phyloP scores from a whole-genome alignment of 768 basidiomycete species.

The Leccinum longicurvipes region DNA sequence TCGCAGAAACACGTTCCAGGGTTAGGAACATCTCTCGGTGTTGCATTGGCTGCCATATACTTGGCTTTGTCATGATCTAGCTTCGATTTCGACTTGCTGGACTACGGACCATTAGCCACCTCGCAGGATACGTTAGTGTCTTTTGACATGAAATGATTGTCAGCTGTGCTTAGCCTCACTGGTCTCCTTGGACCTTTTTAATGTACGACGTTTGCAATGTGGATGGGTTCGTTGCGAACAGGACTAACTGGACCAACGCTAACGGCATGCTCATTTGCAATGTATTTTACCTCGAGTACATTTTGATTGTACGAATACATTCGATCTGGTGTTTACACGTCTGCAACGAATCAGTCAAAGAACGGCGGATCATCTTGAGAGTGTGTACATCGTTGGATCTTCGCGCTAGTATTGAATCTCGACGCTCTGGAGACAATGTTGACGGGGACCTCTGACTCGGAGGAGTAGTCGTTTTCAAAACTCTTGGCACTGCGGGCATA shows the following conservation, averaged over 20 bases:
- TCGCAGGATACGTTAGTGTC: conserved; percentile 6
- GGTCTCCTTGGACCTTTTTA: neutral
- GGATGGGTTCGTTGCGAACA: conserved; percentile 8
- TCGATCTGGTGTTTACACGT: neutral
- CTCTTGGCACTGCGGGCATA: no score
- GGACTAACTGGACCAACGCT: conserved; percentile 6
- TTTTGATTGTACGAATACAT: conserved; percentile 23
- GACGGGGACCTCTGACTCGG: neutral
- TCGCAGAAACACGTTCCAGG: conserved; percentile 22
- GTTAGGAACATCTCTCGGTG: conserved; percentile 11
- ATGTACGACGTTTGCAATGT: conserved; percentile 21
- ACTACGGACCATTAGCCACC: conserved; percentile 10
- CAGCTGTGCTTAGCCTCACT: conserved; percentile 17
- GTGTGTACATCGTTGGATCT: neutral
- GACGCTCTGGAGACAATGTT: neutral
- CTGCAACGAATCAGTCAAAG: conserved; percentile 7
- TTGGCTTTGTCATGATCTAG: conserved; percentile 18
- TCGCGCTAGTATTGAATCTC: neutral
- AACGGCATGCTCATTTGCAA: conserved; percentile 17
- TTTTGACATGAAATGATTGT: conserved; percentile 7
- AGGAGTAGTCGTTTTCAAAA: no score
- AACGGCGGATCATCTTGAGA: neutral
- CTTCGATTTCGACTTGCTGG: conserved; percentile 8
- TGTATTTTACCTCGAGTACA: conserved; percentile 17
- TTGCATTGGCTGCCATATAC: conserved; percentile 16